Base-by-base conservation (phyloP, 768 basidiomycete genomes). In the Galerina marginata region DNA sequence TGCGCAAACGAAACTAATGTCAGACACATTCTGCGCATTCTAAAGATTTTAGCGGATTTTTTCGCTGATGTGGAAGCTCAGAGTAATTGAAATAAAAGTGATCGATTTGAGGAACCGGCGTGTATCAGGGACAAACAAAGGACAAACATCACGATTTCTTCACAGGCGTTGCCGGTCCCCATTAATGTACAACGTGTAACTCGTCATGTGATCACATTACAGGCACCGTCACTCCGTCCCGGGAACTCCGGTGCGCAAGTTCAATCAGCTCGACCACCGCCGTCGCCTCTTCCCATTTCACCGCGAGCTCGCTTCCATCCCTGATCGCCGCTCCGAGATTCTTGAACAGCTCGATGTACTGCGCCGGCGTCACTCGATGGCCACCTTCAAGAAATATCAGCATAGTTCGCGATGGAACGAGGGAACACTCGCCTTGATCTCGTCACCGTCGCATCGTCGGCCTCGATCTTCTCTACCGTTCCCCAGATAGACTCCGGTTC, bases 251-350 rank as follows among this genome's bases (percentile, higher is more conserved):
- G 69, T 85, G 79, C 7, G 89, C 91, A 9, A 91, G 77, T 73
- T 94, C 91, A 65, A 94, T 85, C 70, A 95, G 80, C 75, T 90
- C 84, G 63, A 95, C 86, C 9, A 91, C 89, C 6, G 80, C 73
- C 9, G 84, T 83, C 0, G 90, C 86, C 70, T 94, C 86, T 65
- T 86, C 84, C 82, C 91, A 93, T 71, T 86, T 91, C 45, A 95
- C 85, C 6, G 78, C 80, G 38, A 79, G 80, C 52, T 83, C 80
- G 6, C 77, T 80, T 3, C 80, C 81, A 25, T 81, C 72, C 36
- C 86, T 78, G 56, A 93, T 89, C 6, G 83, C 83, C 25, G 77
- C 81, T 10, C 85, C 90, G 20, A 92, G 74, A 65, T 92, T 89
- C 58, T 77, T 81, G 79, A 87, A 92, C 52, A 92, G 73, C 29